Base-by-base conservation (phyloP, 495 filamentous ascomycete species). In the Amniculicola lignicola region DNA sequence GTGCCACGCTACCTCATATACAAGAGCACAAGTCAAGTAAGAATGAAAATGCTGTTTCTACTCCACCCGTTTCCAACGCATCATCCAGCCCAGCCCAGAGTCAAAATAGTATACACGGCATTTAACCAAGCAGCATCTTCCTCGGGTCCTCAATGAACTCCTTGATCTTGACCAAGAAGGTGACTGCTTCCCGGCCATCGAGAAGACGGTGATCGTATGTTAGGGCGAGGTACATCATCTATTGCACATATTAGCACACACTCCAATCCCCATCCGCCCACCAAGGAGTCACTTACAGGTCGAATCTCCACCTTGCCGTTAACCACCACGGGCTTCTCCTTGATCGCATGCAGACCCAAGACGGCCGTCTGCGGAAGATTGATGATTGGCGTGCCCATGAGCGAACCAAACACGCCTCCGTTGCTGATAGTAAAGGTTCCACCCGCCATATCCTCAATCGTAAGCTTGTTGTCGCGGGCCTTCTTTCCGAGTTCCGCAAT, bases 321-420 rank as follows among this genome's bases (percentile, higher is more conserved):
- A 36, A 97, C 74, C 22, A 77, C 91, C 31, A 96, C 87, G 0
- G 92, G 81, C 66, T 86, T 90, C 35, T 98, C 91, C 78, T 97
- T 97, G 71, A 96, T 96, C 24, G 92, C 89, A 71, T 98, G 93
- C n/a, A 98, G 83, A 50, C 93, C 93, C 51, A 98, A 79, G 22
- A 98, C 93, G 46, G 92, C 93, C 77, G 88, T 92, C 71, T 98
- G 93, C 18, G 93, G 93, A 21, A 95, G 76, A 72, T 98, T 98
- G 76, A 98, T 97, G 69, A 98, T 98, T n/a, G 93, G 93, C 0
- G 93, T 98, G 23, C 92, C 92, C 90, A 96, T 95, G 57, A 97
- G 71, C 22, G 86, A 88, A 25, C 85, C 85, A 64, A 87, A 87
- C 42, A 87, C 83, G 61, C 83, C 83, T 56, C 83, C 83, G 71